Evolutionary conservation across 768 basidiomycete genomes (phyloP), one percentile per base, ranked within the genome.

Genomic region (Pilatotrama ljubarskyi): DNA sequence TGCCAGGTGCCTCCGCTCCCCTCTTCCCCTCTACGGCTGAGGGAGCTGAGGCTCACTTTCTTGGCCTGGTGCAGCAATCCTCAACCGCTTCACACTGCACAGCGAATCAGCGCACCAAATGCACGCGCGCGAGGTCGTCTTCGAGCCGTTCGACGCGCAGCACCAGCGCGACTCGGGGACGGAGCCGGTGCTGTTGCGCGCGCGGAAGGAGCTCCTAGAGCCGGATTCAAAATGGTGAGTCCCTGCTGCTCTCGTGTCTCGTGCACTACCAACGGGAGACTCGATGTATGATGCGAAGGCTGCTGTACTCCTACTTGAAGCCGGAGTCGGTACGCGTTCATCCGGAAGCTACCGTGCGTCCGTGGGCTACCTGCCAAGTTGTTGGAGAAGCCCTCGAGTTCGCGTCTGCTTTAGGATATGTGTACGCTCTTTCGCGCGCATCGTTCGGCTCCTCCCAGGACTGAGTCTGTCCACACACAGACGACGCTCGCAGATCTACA

Each of bases 301-400:
- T 85, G 9, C 72, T 94, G 15, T 91, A 86, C 70, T 90, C 91
- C 22, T 90, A 88, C 70, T 76, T 91, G 56, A 91, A 91, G 70
- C 91, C 92, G 51, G 91, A 93, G 71, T 87, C 88, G n/a, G 85
- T 84, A 11, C 83, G 91, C 44, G 86, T 87, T 15, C 88, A 93
- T 65, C 91, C 91, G 10, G 90, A 93, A 69, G 90, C 91, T 1
- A 94, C 92, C 3, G 91, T 94, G 47, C 81, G 91, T 49, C 90
- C 92, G 10, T 93, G 91, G 87, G 86, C 90, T 14, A 87, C 84
- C 32, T 88, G 86, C 61, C 83, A 90, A 67, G 87, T 93, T 20
- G 78, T 84, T 24, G 91, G 91, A 1, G 90, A 94, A 70, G 90
- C 89, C 11, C 73, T 91, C 32, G 85, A 86, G 68, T 92, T 93